Base-by-base conservation (phyloP, 2,329 filamentous ascomycete species). In the Ophiostoma novo-ulmi region DNA sequence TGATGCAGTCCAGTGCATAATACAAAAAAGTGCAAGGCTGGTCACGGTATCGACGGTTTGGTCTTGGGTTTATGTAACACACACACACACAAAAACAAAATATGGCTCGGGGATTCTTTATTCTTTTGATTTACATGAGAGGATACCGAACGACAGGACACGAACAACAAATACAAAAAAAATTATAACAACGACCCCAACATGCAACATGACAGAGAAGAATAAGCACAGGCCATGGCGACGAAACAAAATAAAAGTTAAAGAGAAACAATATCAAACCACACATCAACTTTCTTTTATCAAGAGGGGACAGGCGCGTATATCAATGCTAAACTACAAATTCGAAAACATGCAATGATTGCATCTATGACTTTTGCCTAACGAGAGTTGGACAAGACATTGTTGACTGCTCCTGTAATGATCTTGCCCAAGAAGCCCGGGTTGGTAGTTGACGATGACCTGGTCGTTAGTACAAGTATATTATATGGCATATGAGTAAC, bases 321-420 rank as follows among this genome's bases (percentile, higher is more conserved):
- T n/a, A 5, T 17, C 44, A 20, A 17, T n/a, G 20, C 14, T 48
- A 44, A 44, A 1, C 39, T 3, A 14, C 44, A 48, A 48, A 48
- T 48, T 14, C 5, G 14, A 48, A 17, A 48, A 17, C 5, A n/a
- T 10, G 13, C 44, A n/a, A n/a, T 17, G 13, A 20, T 6, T 48
- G 44, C 44, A 7, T 48, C 44, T 5, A 5, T n/a, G 20, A n/a
- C 13, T 17, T n/a, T 17, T 8, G 20, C 14, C 20, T 17, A 48
- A 17, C 17, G n/a, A 31, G 36, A 41, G 35, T 67, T 31, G 61
- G 48, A 52, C 14, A 74, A 65, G 11, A 69, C 71, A 10, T 73
- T 55, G 8, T 71, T 70, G 61, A 73, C 69, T 4, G 73, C 72
- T 11, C 71, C 70, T 11, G 72, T 71, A 31, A 74, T 74, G 63